A percentile compares a stretch with the other conserved stretches of the same genome.
phyloP scores from a whole-genome alignment of 768 basidiomycete species.

The Panaeolus papilionaceus region DNA sequence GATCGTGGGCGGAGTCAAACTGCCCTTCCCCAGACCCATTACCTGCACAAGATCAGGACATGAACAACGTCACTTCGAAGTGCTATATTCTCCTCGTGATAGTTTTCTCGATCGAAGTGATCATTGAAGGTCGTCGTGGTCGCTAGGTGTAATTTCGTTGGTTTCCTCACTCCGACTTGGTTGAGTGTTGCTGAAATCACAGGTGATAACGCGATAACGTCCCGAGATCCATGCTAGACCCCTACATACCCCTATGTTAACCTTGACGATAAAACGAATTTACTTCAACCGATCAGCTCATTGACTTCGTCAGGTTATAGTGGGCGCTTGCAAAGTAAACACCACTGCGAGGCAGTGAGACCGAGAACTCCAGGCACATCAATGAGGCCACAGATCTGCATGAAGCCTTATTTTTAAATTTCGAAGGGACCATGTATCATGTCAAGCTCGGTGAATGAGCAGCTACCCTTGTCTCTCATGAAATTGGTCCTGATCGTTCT shows the following conservation, averaged over 20 bases:
- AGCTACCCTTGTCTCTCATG: no score
- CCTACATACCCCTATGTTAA: not conserved
- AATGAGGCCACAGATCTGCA: no score
- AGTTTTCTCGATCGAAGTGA: slow-evolving; percentile 4
- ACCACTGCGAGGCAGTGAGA: not conserved
- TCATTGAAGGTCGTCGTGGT: not conserved
- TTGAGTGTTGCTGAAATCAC: not conserved
- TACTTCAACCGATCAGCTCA: not conserved
- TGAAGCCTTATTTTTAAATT: no score
- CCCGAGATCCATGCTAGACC: no score
- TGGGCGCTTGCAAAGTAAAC: not conserved
- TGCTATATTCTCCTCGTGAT: not conserved
- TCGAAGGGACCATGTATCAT: no score
- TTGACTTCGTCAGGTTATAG: not conserved
- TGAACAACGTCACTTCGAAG: not conserved
- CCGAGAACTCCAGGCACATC: no score
- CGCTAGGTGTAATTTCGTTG: not conserved
- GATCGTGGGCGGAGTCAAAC: not conserved
- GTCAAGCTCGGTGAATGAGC: no score
- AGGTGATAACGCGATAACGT: not conserved
- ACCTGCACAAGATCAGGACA: not conserved
- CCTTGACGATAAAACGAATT: not conserved
- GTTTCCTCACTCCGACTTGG: not conserved
- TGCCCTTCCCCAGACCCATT: slow-evolving; percentile 8
- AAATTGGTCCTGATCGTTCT: no score